phyloP scores from a whole-genome alignment of 2,329 filamentous ascomycete genomes.

The Aplosporella prunicola region DNA sequence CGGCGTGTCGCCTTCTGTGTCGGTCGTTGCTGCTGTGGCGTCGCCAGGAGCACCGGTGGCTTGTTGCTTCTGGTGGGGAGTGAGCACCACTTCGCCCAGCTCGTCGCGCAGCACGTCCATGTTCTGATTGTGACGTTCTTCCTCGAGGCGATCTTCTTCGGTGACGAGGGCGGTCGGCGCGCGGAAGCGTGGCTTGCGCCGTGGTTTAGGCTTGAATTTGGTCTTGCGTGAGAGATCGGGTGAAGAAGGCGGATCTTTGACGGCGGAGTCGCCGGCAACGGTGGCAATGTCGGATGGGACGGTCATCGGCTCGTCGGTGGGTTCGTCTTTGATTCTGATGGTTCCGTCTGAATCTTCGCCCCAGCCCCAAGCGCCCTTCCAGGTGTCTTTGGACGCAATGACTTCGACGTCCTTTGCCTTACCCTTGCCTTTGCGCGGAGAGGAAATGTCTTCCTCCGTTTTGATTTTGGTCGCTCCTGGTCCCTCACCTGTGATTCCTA shows the following conservation, averaged over 20 bases:
- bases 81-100: conserved; percentile 30
- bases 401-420: conserved; percentile 37
- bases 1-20: conserved; percentile 33
- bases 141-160: conserved; percentile 43
- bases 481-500: conserved; percentile 46
- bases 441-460: conserved; percentile 16
- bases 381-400: conserved; percentile 31
- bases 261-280: background rate
- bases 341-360: conserved; percentile 27
- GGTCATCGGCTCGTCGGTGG: conserved; percentile 38
- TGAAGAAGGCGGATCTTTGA: conserved; percentile 22
- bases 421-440: conserved; percentile 26
- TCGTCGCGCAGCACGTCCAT: conserved; percentile 38
- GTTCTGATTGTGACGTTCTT: conserved; percentile 39
- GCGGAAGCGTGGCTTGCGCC: conserved; percentile 11
- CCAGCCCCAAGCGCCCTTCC: conserved; percentile 38
- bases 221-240: conserved; percentile 21
- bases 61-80: background rate
- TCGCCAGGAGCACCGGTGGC: conserved; percentile 9
- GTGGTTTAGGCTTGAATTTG: conserved; percentile 18
- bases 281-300: conserved; percentile 19
- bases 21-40: conserved; percentile 16
- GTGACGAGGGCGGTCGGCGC: conserved; percentile 35
- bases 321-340: conserved; percentile 45
- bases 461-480: conserved; percentile 36